phyloP scores from a whole-genome alignment of 2,329 filamentous ascomycete genomes.

The Aspergillus pseudoterreus region DNA sequence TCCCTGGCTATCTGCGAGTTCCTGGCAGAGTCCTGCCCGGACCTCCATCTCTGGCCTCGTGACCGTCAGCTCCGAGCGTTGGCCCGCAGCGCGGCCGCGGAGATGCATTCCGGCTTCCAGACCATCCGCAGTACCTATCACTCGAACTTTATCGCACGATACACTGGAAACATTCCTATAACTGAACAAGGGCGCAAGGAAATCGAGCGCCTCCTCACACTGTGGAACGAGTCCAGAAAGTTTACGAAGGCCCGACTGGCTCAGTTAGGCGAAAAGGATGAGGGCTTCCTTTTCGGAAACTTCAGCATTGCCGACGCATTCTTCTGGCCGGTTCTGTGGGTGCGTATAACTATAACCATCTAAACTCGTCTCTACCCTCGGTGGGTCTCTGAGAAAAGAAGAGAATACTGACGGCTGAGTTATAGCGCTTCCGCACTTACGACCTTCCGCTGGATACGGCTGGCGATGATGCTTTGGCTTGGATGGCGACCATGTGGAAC shows the following conservation, averaged over 20 bases:
- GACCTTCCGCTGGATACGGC: constrained; percentile 25
- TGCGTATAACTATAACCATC: constrained; percentile 10
- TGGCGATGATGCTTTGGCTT: constrained; percentile 22
- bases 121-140: constrained; percentile 20
- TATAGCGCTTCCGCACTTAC: constrained; percentile 32
- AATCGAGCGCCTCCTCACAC: constrained; percentile 19
- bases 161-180: constrained; percentile 29
- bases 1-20: constrained; percentile 33
- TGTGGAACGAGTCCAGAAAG: constrained; percentile 27
- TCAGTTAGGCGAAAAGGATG: constrained; percentile 22
- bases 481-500: constrained; percentile 35
- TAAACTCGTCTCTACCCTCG: background rate
- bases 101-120: constrained; percentile 34
- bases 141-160: constrained; percentile 29
- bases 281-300: constrained; percentile 34
- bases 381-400: background rate
- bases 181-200: constrained; percentile 22
- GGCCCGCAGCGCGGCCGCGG: constrained; percentile 28
- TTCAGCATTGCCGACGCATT: constrained; percentile 39
- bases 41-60: constrained; percentile 27
- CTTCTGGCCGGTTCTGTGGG: constrained; percentile 39
- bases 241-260: constrained; percentile 20
- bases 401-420: background rate
- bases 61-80: constrained; percentile 30
- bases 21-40: constrained; percentile 29